These are phyloP conservation scores for Trypanosoma avium DNA, from an alignment of 208 protist genomes.

Conservation along the genomic window DNA sequence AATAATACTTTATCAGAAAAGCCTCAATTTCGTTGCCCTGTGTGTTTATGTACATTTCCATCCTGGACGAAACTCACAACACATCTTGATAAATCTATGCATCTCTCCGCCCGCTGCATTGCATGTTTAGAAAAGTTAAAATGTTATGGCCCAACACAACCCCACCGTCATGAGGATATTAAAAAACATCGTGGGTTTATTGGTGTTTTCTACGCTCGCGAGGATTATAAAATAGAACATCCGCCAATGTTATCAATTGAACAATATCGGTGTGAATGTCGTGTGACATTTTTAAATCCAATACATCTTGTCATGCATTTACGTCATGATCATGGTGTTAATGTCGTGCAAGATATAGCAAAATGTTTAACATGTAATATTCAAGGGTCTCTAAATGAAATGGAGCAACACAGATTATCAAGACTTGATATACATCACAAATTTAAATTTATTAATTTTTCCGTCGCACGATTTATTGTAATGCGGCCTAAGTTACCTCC, in stretches of 20 bases:
- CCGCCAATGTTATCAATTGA: conserved; percentile 35
- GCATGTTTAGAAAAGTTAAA: conserved; percentile 49
- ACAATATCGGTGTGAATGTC: conserved; percentile 74
- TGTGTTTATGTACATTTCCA: conserved; percentile 51
- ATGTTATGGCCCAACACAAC: conserved; percentile 57
- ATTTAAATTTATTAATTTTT: conserved; percentile 30
- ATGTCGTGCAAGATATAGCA: conserved; percentile 34
- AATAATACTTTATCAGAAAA: not conserved
- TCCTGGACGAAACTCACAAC: conserved; percentile 72
- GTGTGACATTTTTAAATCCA: conserved; percentile 48
- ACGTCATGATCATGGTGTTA: conserved; percentile 42
- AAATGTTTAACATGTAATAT: conserved; percentile 46
- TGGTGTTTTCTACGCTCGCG: conserved; percentile 57
- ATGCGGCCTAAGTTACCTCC: conserved; percentile 17
- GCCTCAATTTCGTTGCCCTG: conserved; percentile 54
- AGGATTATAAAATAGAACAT: conserved; percentile 52
- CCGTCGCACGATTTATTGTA: conserved; percentile 22
- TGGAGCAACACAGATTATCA: conserved; percentile 38
- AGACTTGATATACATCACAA: conserved; percentile 11
- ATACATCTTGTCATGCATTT: conserved; percentile 66
- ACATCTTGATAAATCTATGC: conserved; percentile 54
- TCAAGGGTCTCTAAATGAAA: conserved; percentile 30
- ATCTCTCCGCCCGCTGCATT: conserved; percentile 60
- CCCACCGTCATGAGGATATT: conserved; percentile 49
- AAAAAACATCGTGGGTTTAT: conserved; percentile 57